Evolutionary conservation across 192 early-diverging fungal species (phyloP), one percentile per base, ranked within the genome.

Genomic region (Backusella parvicylindrica): DNA sequence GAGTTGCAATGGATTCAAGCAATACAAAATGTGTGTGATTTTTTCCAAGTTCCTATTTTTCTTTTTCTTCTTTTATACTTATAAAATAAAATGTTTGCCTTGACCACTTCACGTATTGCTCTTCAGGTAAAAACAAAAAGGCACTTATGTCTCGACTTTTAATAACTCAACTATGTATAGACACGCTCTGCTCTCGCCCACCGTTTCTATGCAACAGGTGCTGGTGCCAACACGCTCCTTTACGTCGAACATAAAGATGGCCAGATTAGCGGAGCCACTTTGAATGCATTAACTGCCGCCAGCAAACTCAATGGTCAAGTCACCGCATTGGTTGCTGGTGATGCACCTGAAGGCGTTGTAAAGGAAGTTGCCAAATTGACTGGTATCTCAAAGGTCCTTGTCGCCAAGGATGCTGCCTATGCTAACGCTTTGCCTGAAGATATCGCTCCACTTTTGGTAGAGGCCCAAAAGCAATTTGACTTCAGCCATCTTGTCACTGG

Each of bases 271-370:
- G 83, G 91, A 36, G 86, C 92, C 38, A 92, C 95, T 33, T 86
- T 97, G 60, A 95, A 95, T 77, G 94, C 97, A 30, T 85, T 97
- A 71, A 91, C 92, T 8, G 97, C 97, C 15, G 97, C 96, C 47
- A 81, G 77, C 72, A 89, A 90, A 74, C 76, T 99, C 5, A 91
- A 93, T 26, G 91, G 91, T n/a, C 83, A 85, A 15, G 88, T 99
- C 68, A 94, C 94, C n/a, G 94, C 93, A 18, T 86, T 99, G 9
- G 94, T 99, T 21, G 93, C 96, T 11, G 94, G 94, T 38, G 84
- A 89, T 50, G 86, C 88, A 35, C 91, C 88, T 47, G 91, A 92
- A 35, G 74, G 72, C 7, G 89, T 87, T 23, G 93, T 92, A 18
- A 87, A 89, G 64, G 71, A 79, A 26, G 87, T 89, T 43, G 84